Conservation (phyloP, 2,329 filamentous ascomycete species). For the Dryadomyces quercivorus region DNA sequence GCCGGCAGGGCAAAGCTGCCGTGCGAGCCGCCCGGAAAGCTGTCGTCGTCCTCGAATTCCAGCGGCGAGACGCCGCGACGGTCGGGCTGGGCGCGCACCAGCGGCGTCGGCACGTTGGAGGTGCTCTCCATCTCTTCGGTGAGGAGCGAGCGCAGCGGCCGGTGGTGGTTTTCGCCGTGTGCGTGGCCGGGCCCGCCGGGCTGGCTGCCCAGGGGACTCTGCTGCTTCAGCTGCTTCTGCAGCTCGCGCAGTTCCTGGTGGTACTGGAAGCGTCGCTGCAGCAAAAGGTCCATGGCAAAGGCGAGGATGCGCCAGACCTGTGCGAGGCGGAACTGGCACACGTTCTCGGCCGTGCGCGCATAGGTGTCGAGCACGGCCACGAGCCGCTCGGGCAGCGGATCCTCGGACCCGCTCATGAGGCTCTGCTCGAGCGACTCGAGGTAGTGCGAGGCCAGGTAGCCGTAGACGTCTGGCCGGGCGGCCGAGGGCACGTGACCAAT, state of each 20-base stretch:
- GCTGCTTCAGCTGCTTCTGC: not conserved
- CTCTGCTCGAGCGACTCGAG: conserved; percentile 35
- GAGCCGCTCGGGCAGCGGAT: conserved; percentile 32
- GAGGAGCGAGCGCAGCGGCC: conserved; percentile 31
- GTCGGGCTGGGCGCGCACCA: conserved; percentile 26
- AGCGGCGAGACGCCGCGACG: not conserved
- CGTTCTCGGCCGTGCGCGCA: conserved; percentile 42
- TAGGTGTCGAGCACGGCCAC: conserved; percentile 41
- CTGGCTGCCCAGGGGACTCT: not conserved
- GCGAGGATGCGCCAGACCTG: conserved; percentile 53
- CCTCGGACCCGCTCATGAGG: conserved; percentile 29
- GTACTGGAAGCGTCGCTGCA: conserved; percentile 42
- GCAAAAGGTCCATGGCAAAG: conserved; percentile 41
- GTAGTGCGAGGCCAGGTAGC: conserved; percentile 44
- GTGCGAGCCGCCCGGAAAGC: conserved; percentile 4
- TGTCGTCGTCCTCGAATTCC: not conserved
- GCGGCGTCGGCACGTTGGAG: conserved; percentile 48
- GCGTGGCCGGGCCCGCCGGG: not conserved
- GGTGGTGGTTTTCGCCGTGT: not conserved
- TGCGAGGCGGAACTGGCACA: conserved; percentile 45
- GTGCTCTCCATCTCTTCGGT: conserved; percentile 48
- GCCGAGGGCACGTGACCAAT: conserved; percentile 44
- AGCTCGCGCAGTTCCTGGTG: conserved; percentile 38
- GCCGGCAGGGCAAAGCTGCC: conserved; percentile 39
- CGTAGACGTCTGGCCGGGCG: conserved; percentile 37